These are phyloP conservation scores for Metschnikowia colocasiae DNA, from an alignment of 805 yeast genomes.

Conservation along the genomic window DNA sequence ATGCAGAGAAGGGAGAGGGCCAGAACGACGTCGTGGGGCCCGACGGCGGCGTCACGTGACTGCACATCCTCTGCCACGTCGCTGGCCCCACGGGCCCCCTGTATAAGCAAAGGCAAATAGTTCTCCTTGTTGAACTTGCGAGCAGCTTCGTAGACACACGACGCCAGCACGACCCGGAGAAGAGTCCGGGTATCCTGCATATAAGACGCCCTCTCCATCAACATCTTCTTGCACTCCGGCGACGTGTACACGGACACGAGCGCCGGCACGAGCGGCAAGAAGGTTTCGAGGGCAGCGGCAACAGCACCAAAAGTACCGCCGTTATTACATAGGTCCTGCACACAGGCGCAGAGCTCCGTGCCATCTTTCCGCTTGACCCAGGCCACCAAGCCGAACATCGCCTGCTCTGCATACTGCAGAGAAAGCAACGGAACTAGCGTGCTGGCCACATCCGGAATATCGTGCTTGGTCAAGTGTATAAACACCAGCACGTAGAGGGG, in stretches of 20 bases:
- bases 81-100: conserved; percentile 5
- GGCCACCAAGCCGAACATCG: not conserved
- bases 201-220: conserved; percentile 9
- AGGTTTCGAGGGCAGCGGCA: conserved; percentile 11
- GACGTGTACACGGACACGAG: conserved; percentile 14
- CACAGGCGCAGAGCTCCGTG: not conserved
- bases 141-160: conserved; percentile 16
- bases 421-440: conserved; percentile 3
- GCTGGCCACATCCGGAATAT: conserved; percentile 1
- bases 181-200: conserved; percentile 9
- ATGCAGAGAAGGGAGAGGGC: conserved; percentile 17
- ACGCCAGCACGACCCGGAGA: conserved; percentile 14
- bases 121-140: conserved; percentile 16
- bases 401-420: not conserved
- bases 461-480: conserved; percentile 1
- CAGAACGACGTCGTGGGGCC: not conserved
- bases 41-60: not conserved
- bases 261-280: conserved; percentile 14
- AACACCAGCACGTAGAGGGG: conserved; percentile 7
- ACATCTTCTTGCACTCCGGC: conserved; percentile 9
- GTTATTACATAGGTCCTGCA: not conserved
- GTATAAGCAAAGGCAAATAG: conserved; percentile 13
- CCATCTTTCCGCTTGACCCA: not conserved
- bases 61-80: not conserved
- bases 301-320: not conserved